Evolutionary conservation across 1,284 basidiomycete genomes (phyloP), one percentile per base, ranked within the genome.

Genomic region (Puccinia coronata): DNA sequence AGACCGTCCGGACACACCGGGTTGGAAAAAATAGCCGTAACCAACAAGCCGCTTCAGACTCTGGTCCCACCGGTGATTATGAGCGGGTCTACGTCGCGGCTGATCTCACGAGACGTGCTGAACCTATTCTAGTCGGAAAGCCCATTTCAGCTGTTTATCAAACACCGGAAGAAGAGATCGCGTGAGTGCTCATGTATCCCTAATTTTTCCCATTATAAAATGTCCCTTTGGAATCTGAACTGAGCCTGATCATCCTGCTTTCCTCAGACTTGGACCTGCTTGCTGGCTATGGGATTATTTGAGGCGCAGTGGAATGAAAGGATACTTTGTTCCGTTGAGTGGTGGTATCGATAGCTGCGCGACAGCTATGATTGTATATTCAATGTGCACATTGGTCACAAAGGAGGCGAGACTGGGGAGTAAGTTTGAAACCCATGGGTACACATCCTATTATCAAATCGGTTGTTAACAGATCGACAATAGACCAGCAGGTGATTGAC

Each of bases 221-320:
- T 49, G 23, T 47, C 5, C 14, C 28, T 51, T 57, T 11, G 20
- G 28, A n/a, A 11, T 43, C 31, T 51, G 25, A 65, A 39, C 11
- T 28, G 43, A 0, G 18, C 14, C 39, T 34, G 11, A 43, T 36
- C 0, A 28, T 49, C 20, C 14, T 49, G 25, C 31, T 53, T 49
- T 80, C 39, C 20, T 51, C 12, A 80, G 78, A 65, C 78, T 80
- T 73, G 78, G 78, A n/a, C 78, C 78, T 39, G 78, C 78, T 28
- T 80, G 78, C 51, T 80, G 78, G 78, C 67, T 80, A 34, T 80
- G 78, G 78, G 78, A 80, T 73, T 80, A 80, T 53, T 73, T 80
- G 47, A 47, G 78, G 47, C 65, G 78, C 5, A 80, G 78, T 41
- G 69, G 61, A 65, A 80, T 80, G 78, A 80, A 61, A 51, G 78